Base-by-base conservation (phyloP, 2,329 filamentous ascomycete species). In the Didymella keratinophila region DNA sequence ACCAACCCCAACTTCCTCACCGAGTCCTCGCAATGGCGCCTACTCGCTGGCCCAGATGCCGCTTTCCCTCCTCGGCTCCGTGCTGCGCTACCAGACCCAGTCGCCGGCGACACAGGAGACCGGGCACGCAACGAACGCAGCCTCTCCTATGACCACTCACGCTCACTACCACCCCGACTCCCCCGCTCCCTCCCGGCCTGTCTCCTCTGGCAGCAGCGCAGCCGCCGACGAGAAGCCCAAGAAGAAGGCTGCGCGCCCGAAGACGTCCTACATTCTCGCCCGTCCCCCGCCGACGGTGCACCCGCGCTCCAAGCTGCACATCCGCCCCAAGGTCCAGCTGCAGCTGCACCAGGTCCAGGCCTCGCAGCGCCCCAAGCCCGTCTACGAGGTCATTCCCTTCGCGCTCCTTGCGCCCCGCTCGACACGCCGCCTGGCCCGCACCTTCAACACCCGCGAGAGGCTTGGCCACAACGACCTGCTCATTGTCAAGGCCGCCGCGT, bases 371-470 rank as follows among this genome's bases (percentile, higher is more conserved):
- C 88, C 89, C 0, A 82, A 82, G 50, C 90, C 90, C 0, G 84
- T 86, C 4, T 87, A 91, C 63, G 90, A 94, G 66, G 85, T 92
- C n/a, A 83, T 92, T 41, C 89, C 90, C 0, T 86, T 88, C 2
- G 85, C 84, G n/a, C 79, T 84, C 14, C 79, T 89, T 39, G 83
- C 44, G 77, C 84, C 59, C 78, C 83, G 71, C 28, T 72, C 73
- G 20, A 70, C 73, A 1, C 58, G 79, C 61, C 51, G 81, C 82
- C 63, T 86, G 86, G 86, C 88, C 0, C 83, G 85, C 7, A 81
- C 90, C 47, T 88, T 90, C 67, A 82, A 84, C 51, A 83, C 84
- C 21, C 87, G 86, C 67, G 85, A 86, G 44, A 83, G 86, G 53
- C 78, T 93, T 4, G 86, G 88, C 30, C 82, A 85, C 21, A 86